A percentile compares a stretch with the other conserved stretches of the same genome.
Evolutionary conservation across 2,329 filamentous ascomycete species (phyloP).

Genomic region (Nigrospora osmanthi): DNA sequence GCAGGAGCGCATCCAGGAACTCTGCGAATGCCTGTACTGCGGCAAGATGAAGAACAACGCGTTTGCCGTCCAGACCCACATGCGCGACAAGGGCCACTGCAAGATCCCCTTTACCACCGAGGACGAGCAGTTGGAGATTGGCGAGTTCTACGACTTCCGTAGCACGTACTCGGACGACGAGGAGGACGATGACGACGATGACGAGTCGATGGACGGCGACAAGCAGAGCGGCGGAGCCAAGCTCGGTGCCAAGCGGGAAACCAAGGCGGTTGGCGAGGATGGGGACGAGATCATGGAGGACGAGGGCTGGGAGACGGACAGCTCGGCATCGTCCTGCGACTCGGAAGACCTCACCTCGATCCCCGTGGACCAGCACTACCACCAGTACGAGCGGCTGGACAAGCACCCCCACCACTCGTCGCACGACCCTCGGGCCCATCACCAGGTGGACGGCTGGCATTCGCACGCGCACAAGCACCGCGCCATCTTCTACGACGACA

Average conservation of each 20-base stretch:
- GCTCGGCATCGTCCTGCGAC: slow-evolving; percentile 78
- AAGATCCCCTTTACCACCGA: slow-evolving; percentile 89
- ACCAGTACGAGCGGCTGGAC: slow-evolving; percentile 64
- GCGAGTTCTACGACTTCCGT: slow-evolving; percentile 94
- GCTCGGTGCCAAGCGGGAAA: slow-evolving; percentile 52
- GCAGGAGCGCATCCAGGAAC: slow-evolving; percentile 69
- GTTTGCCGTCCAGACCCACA: slow-evolving; percentile 85
- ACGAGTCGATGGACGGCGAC: slow-evolving; percentile 39
- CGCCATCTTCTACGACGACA: slow-evolving; percentile 84
- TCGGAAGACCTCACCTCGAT: slow-evolving; percentile 77
- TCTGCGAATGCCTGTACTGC: slow-evolving; percentile 82
- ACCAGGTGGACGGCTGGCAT: slow-evolving; percentile 70
- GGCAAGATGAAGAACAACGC: slow-evolving; percentile 73
- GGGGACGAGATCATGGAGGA: slow-evolving; percentile 52
- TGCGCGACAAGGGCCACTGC: slow-evolving; percentile 95
- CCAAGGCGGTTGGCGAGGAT: slow-evolving; percentile 42
- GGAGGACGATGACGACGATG: slow-evolving; percentile 54
- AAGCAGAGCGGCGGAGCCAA: slow-evolving; percentile 57
- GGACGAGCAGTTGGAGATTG: slow-evolving; percentile 86
- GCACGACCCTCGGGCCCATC: slow-evolving; percentile 63
- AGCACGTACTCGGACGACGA: slow-evolving; percentile 86
- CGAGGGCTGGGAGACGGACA: slow-evolving; percentile 94
- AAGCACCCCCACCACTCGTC: slow-evolving; percentile 71
- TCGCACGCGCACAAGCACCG: slow-evolving; percentile 74
- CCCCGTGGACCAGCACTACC: slow-evolving; percentile 63